Evolutionary conservation across 2,329 filamentous ascomycete species (phyloP).

Genomic region (Helotiales sp.): DNA sequence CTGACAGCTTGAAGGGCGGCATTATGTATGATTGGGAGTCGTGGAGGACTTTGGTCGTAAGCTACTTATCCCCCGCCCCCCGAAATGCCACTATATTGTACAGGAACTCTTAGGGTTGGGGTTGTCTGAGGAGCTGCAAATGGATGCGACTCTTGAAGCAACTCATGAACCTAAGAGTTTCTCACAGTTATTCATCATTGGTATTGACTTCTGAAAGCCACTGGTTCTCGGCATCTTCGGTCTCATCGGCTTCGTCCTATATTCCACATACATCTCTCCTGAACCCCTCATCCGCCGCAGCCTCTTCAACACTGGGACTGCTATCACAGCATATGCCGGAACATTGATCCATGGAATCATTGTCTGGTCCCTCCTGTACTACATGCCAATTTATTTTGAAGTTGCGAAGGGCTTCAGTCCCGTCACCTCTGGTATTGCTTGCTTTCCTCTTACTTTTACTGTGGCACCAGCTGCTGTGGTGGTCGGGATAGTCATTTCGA

Average conservation of each 20-base stretch:
- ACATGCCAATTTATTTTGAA: slow-evolving; percentile 50
- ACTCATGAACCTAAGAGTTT: no score
- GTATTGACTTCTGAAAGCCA: no score
- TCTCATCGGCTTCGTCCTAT: slow-evolving; percentile 52
- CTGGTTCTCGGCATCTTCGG: slow-evolving; percentile 54
- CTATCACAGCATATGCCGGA: slow-evolving; percentile 49
- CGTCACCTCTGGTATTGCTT: slow-evolving; percentile 51
- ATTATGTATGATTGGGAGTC: slow-evolving; percentile 63
- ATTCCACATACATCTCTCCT: slow-evolving; percentile 41
- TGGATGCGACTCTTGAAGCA: no score
- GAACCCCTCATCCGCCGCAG: slow-evolving; percentile 39
- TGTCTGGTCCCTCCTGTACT: slow-evolving; percentile 54
- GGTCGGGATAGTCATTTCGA: slow-evolving; percentile 54
- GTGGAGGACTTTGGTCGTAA: slow-evolving; percentile 60
- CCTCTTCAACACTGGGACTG: slow-evolving; percentile 46
- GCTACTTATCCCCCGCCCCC: no score
- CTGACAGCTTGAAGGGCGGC: slow-evolving; percentile 41
- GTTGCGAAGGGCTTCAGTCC: slow-evolving; percentile 52
- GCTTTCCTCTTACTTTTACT: slow-evolving; percentile 61
- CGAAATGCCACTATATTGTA: no score
- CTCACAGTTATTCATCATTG: no score
- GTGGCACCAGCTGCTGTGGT: slow-evolving; percentile 56
- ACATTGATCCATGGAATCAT: slow-evolving; percentile 55
- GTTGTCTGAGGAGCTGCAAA: no score
- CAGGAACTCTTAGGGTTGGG: no score